A percentile compares a stretch with the other conserved stretches of the same genome.
These are phyloP conservation scores for Salix koriyanagi DNA, from an alignment of 345 rosid species.

Conservation along the genomic window DNA sequence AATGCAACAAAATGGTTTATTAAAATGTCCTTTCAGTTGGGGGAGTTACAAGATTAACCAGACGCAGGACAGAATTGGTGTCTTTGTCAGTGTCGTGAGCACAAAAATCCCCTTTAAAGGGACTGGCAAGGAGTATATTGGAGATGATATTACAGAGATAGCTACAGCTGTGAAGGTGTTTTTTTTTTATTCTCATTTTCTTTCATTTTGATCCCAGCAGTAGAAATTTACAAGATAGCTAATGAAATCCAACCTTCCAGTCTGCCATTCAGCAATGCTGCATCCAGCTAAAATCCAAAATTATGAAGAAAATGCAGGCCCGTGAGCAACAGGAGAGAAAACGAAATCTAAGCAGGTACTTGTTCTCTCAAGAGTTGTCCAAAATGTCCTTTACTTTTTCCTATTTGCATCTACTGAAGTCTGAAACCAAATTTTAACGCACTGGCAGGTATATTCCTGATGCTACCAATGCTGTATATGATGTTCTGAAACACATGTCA, in stretches of 20 bases:
- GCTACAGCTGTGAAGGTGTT: conserved; percentile 95
- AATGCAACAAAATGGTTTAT: background rate
- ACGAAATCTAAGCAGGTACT: conserved; percentile 80
- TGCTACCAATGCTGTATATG: conserved; percentile 71
- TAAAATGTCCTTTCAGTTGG: conserved; percentile 54
- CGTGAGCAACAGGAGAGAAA: conserved; percentile 93
- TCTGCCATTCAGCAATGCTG: conserved; percentile 92
- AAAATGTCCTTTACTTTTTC: background rate
- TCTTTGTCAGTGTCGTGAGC: conserved; percentile 90
- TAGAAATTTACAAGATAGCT: conserved; percentile 12
- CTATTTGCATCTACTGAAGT: background rate
- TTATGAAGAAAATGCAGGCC: conserved; percentile 73
- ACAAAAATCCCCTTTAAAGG: conserved; percentile 97
- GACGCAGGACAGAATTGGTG: conserved; percentile 82
- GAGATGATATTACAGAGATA: conserved; percentile 90
- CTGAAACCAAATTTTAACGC: background rate
- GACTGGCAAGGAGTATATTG: conserved; percentile 93
- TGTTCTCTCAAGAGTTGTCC: background rate
- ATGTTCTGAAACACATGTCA: conserved; percentile 71
- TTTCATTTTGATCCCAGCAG: background rate
- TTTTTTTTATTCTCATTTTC: background rate
- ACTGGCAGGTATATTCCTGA: conserved; percentile 77
- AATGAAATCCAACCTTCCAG: conserved; percentile 35
- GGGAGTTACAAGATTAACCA: conserved; percentile 90
- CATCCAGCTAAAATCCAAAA: conserved; percentile 85